These are phyloP conservation scores for Naganishia vaughanmartiniae DNA, from an alignment of 768 basidiomycete genomes.

Conservation along the genomic window DNA sequence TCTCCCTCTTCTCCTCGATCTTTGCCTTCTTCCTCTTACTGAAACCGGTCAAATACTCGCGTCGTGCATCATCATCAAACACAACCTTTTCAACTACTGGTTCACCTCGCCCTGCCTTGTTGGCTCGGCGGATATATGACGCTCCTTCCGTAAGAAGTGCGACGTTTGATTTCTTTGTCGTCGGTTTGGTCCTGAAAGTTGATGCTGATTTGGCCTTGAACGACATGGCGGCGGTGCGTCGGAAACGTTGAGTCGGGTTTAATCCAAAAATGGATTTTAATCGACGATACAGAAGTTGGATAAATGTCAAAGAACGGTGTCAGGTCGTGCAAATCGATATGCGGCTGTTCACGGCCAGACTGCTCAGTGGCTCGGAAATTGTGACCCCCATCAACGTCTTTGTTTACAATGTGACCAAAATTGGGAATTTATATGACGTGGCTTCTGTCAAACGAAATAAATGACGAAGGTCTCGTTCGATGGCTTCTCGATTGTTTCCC, in stretches of 20 bases:
- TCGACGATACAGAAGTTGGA: no score
- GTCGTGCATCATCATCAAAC: constrained; percentile 84
- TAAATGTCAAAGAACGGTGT: no score
- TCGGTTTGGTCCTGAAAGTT: neutral
- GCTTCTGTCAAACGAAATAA: neutral
- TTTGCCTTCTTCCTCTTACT: constrained; percentile 86
- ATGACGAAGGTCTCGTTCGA: constrained; percentile 7
- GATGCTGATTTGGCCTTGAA: constrained; percentile 1
- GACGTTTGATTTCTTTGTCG: constrained; percentile 38
- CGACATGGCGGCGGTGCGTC: neutral
- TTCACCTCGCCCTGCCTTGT: constrained; percentile 62
- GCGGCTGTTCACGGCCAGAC: neutral
- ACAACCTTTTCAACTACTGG: constrained; percentile 65
- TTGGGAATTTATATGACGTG: neutral
- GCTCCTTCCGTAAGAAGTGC: constrained; percentile 49
- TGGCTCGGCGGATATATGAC: constrained; percentile 57
- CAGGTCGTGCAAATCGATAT: neutral
- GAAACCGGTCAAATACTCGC: constrained; percentile 89
- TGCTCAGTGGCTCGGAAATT: constrained; percentile 9
- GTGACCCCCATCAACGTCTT: neutral
- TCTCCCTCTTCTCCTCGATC: constrained; percentile 69
- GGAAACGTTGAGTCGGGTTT: no score
- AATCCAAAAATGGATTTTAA: no score
- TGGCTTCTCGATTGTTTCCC: neutral
- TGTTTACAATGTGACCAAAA: neutral